These are phyloP conservation scores for Pittosporum tobira DNA, from an alignment of 129 eudicot genomes.

Conservation along the genomic window DNA sequence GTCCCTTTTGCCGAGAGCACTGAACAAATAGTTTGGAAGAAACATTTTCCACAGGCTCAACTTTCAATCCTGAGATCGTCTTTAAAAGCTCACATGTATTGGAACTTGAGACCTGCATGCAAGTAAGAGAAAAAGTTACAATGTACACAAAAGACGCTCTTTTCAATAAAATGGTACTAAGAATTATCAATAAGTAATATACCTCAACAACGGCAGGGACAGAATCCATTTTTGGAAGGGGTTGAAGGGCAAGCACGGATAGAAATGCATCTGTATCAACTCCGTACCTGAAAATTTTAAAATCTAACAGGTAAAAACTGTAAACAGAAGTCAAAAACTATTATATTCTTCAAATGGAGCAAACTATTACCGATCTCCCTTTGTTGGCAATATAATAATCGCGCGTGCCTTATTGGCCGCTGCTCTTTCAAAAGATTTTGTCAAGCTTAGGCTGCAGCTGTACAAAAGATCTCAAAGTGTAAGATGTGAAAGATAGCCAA, in stretches of 20 bases:
- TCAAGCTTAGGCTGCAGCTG: slow-evolving; percentile 91
- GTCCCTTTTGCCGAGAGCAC: slow-evolving; percentile 97
- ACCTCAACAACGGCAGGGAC: slow-evolving; percentile 96
- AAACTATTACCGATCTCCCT: slow-evolving; percentile 69
- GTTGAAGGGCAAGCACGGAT: slow-evolving; percentile 94
- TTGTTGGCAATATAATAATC: slow-evolving; percentile 84
- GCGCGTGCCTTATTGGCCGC: slow-evolving; percentile 98
- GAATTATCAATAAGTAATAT: background rate
- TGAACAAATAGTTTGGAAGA: slow-evolving; percentile 96
- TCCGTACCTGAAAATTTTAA: slow-evolving; percentile 53
- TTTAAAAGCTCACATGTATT: slow-evolving; percentile 81
- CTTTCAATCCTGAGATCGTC: slow-evolving; percentile 85
- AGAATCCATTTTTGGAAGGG: slow-evolving; percentile 65
- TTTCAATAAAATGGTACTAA: background rate
- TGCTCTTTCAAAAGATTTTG: slow-evolving; percentile 97
- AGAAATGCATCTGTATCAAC: slow-evolving; percentile 95
- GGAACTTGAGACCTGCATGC: slow-evolving; percentile 71
- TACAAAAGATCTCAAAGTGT: slow-evolving; percentile 12
- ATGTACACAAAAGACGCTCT: background rate
- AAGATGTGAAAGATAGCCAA: slow-evolving; percentile 13
- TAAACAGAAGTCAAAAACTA: background rate
- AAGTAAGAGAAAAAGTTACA: slow-evolving; percentile 8
- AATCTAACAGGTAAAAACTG: background rate
- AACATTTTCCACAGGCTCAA: slow-evolving; percentile 90
- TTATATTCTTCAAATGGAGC: background rate